Evolutionary conservation across 768 basidiomycete species (phyloP).

Genomic region (Mrakia frigida): DNA sequence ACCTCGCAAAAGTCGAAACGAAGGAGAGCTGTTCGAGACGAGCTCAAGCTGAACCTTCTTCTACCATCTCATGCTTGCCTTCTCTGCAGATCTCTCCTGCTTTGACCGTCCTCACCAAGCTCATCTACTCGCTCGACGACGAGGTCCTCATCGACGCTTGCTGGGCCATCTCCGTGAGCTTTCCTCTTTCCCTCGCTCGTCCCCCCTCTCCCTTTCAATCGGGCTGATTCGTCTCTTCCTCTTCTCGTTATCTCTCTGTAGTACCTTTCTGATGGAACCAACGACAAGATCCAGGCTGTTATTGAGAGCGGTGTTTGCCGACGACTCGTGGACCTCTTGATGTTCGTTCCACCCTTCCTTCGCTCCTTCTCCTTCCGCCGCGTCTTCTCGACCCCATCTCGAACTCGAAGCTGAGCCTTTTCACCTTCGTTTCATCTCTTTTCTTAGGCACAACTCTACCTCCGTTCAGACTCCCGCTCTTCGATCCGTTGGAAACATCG

Average conservation of each 20-base stretch:
- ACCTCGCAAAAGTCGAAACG: background rate
- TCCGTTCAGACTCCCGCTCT: slow-evolving; percentile 98
- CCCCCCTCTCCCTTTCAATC: background rate
- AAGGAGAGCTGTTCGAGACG: background rate
- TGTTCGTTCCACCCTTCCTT: slow-evolving; percentile 48
- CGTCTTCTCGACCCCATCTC: background rate
- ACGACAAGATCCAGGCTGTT: slow-evolving; percentile 99
- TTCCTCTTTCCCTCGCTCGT: background rate
- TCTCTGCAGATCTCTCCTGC: slow-evolving; percentile 82
- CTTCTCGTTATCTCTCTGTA: background rate
- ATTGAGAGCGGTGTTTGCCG: slow-evolving; percentile 98
- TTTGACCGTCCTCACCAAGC: slow-evolving; percentile 89
- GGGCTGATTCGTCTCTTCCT: background rate
- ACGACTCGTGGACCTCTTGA: slow-evolving; percentile 91
- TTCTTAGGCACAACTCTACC: slow-evolving; percentile 51
- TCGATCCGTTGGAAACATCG: slow-evolving; percentile 97
- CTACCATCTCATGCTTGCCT: background rate
- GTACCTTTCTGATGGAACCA: slow-evolving; percentile 96
- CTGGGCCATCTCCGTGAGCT: slow-evolving; percentile 83
- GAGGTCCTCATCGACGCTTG: slow-evolving; percentile 99
- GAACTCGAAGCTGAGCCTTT: background rate
- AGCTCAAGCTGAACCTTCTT: slow-evolving; percentile 1
- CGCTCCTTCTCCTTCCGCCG: slow-evolving; percentile 1
- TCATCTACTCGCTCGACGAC: slow-evolving; percentile 98
- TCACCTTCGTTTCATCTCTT: background rate